Evolutionary conservation across 495 filamentous ascomycete species (phyloP).

Genomic region (Penicillium angulare): DNA sequence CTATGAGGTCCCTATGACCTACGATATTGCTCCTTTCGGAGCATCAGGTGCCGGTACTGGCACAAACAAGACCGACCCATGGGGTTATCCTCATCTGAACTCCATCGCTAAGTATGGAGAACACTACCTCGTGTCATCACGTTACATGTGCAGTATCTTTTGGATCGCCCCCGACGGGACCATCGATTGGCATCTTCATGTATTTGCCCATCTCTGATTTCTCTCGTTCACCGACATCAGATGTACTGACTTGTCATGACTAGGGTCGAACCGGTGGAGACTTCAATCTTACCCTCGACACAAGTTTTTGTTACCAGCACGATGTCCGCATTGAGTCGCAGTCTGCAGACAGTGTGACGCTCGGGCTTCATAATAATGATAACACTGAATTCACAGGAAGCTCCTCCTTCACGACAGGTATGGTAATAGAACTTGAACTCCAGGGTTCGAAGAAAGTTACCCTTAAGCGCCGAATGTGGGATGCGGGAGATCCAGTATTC

Average conservation of each 20-base stretch:
- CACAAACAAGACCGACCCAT: constrained; percentile 23
- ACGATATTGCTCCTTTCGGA: constrained; percentile 10
- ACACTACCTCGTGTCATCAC: constrained; percentile 34
- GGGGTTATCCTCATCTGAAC: constrained; percentile 43
- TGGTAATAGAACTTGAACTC: constrained; percentile 24
- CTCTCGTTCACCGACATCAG: too few relatives aligned
- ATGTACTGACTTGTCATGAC: background rate
- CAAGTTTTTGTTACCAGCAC: constrained; percentile 33
- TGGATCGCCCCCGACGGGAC: constrained; percentile 28
- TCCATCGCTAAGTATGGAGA: constrained; percentile 35
- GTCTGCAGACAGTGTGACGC: constrained; percentile 15
- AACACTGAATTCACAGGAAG: constrained; percentile 16
- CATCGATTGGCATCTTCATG: constrained; percentile 37
- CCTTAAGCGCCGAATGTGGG: constrained; percentile 18
- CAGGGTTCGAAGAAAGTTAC: constrained; percentile 14
- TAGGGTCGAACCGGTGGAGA: constrained; percentile 40
- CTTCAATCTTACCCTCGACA: constrained; percentile 22
- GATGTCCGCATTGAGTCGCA: constrained; percentile 19
- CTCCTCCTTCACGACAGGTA: constrained; percentile 21
- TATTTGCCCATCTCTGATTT: constrained; percentile 11
- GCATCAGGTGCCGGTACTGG: constrained; percentile 6
- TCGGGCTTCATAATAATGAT: constrained; percentile 31
- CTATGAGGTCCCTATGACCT: constrained; percentile 15
- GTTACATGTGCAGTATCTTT: constrained; percentile 38
- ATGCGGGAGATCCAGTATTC: constrained; percentile 28